Percentiles rank a stretch among this genome's conserved stretches.
Conservation (phyloP, 2,329 filamentous ascomycete species). For the Phoma sp. region DNA sequence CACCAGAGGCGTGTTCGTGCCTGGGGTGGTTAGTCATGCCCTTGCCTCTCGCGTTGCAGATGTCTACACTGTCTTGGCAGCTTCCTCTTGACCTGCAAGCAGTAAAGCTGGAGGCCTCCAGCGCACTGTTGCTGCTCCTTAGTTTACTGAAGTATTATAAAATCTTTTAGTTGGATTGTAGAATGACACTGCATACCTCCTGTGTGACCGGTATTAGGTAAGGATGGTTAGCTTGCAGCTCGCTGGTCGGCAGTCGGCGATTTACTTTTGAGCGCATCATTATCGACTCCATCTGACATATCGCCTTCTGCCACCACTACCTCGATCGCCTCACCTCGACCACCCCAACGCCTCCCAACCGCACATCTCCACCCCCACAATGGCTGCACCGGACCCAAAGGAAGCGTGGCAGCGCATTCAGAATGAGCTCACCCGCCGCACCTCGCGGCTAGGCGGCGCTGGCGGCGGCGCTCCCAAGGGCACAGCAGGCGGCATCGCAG, state of each 20-base stretch:
- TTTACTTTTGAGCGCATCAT: slow-evolving; percentile 41
- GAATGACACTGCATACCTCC: no score
- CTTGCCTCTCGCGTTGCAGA: neutral
- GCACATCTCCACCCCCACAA: slow-evolving; percentile 31
- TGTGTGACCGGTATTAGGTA: no score
- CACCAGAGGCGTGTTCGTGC: neutral
- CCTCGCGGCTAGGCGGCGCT: slow-evolving; percentile 55
- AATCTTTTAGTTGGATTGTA: no score
- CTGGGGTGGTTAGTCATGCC: neutral
- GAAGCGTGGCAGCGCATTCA: slow-evolving; percentile 72
- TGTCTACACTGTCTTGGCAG: no score
- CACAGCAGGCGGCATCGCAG: slow-evolving; percentile 62
- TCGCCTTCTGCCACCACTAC: neutral
- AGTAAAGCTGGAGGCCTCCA: no score
- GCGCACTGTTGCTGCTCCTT: no score
- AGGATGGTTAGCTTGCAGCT: no score
- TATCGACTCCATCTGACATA: slow-evolving; percentile 16
- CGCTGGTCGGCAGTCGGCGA: slow-evolving; percentile 7
- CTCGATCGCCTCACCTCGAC: slow-evolving; percentile 1
- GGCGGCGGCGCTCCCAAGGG: slow-evolving; percentile 58
- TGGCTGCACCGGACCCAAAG: slow-evolving; percentile 61
- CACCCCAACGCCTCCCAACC: slow-evolving; percentile 22
- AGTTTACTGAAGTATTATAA: no score
- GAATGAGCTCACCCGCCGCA: slow-evolving; percentile 61
- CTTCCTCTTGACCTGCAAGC: no score